Evolutionary conservation across 2,329 filamentous ascomycete genomes (phyloP), one percentile per base, ranked within the genome.

Genomic region (Metarhizium brunneum): DNA sequence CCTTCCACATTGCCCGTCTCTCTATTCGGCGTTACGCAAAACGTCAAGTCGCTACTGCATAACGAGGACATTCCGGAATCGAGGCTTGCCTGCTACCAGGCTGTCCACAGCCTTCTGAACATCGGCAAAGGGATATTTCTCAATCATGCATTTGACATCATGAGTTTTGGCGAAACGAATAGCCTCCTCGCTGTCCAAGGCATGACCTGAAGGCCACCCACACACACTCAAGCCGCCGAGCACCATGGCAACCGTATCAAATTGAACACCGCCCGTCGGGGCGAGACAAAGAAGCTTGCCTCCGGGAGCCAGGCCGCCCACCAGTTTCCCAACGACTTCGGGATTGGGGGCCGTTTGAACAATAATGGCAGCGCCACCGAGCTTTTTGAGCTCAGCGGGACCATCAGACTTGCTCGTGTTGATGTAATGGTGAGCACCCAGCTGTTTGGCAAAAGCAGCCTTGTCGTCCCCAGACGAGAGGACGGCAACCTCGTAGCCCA

Each of bases 401-500:
- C 75, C 68, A 48, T 85, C 78, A 30, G 76, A 71, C 43, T 73
- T 72, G 60, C 74, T 76, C 54, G 81, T 77, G 63, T 85, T 71
- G 64, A 75, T 73, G 62, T 75, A 77, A 63, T 74, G 69, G 59
- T 69, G 66, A 3, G 74, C 75, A 2, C 75, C 74, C 5, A 77
- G 68, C 54, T 71, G 55, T 56, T 63, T 68, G 0, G 87, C 86
- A 63, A 91, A 88, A 0, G 83, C 78, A 58, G 79, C 79, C 76
- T 92, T 92, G 61, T 74, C 76, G 57, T 82, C 78, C 8, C 83
- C 82, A 0, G 82, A 80, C 10, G 82, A 86, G 52, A 92, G 76
- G 0, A 86, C 88, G 2, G 83, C 82, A 5, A 88, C 82, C 56
- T 82, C 78, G 69, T 86, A 91, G 4, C 88, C 88, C 87, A 91